These are phyloP conservation scores for Hortaea sp. DNA, from an alignment of 2,329 filamentous ascomycete species.

Conservation along the genomic window DNA sequence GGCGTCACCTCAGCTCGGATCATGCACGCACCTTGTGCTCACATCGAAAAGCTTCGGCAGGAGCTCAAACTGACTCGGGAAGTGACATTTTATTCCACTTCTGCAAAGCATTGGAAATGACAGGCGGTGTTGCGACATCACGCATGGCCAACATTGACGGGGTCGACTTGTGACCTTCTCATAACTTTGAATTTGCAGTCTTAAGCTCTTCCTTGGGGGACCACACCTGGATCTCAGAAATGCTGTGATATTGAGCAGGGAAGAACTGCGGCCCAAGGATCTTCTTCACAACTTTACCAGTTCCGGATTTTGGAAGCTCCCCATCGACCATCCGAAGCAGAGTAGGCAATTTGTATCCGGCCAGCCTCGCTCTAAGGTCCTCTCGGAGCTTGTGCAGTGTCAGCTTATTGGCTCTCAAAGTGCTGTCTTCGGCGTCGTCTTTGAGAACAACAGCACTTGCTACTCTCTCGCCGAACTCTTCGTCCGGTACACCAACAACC, in stretches of 20 bases:
- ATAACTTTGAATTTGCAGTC: background rate
- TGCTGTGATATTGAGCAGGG: conserved; percentile 12
- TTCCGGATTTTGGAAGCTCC: conserved; percentile 40
- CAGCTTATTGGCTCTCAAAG: conserved; percentile 14
- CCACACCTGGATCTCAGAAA: conserved; percentile 21
- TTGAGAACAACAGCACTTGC: conserved; percentile 41
- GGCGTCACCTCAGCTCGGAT: too few relatives aligned
- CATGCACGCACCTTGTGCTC: too few relatives aligned
- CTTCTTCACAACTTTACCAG: conserved; percentile 44
- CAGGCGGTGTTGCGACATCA: too few relatives aligned
- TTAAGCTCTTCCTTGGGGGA: conserved; percentile 2
- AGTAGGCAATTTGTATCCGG: conserved; percentile 41
- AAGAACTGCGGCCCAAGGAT: conserved; percentile 22
- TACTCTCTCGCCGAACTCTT: conserved; percentile 46
- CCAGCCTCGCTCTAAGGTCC: conserved; percentile 35
- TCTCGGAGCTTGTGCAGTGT: conserved; percentile 32
- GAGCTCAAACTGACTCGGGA: too few relatives aligned
- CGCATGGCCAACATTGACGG: too few relatives aligned
- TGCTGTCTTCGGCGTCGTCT: conserved; percentile 16
- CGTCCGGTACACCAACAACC: conserved; percentile 43
- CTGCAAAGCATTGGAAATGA: too few relatives aligned
- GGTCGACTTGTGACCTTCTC: background rate
- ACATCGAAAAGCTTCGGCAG: too few relatives aligned
- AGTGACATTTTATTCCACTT: too few relatives aligned
- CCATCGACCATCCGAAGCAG: conserved; percentile 34